Percentiles rank a stretch among this genome's conserved stretches.
Evolutionary conservation across 2,329 filamentous ascomycete genomes (phyloP).

Genomic region (Colletotrichum sp.): DNA sequence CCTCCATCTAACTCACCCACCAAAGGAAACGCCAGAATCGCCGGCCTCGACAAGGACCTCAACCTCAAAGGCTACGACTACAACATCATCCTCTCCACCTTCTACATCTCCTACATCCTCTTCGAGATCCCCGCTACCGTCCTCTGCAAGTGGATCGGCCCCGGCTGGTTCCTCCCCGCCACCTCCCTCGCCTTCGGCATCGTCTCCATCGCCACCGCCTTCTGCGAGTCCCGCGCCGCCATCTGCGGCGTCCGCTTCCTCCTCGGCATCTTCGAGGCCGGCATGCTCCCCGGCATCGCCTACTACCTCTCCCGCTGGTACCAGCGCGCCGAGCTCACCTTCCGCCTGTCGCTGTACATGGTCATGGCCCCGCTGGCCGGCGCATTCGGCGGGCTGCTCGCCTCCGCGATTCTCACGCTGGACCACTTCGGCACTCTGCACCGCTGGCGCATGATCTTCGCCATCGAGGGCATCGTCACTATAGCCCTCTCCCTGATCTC

Average conservation of each 20-base stretch:
- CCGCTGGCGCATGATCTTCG: conserved; percentile 73
- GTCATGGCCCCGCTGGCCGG: conserved; percentile 74
- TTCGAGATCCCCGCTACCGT: conserved; percentile 75
- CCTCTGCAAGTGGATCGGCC: conserved; percentile 73
- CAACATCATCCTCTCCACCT: conserved; percentile 70
- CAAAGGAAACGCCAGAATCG: conserved; percentile 70
- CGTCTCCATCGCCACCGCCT: conserved; percentile 68
- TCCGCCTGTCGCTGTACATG: conserved; percentile 71
- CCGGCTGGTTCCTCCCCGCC: conserved; percentile 73
- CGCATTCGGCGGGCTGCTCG: conserved; percentile 73
- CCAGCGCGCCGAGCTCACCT: conserved; percentile 69
- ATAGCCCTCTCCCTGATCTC: conserved; percentile 52
- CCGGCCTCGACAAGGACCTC: conserved; percentile 68
- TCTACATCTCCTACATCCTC: conserved; percentile 76
- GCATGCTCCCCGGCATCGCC: conserved; percentile 75
- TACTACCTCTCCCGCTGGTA: conserved; percentile 80
- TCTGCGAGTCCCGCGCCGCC: conserved; percentile 59
- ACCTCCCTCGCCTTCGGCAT: conserved; percentile 69
- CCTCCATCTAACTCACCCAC: neutral
- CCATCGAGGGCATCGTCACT: conserved; percentile 69
- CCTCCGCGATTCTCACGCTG: conserved; percentile 67
- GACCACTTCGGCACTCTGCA: conserved; percentile 60
- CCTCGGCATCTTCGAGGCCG: conserved; percentile 73
- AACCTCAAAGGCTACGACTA: conserved; percentile 68
- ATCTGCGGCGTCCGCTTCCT: conserved; percentile 69